phyloP scores from a whole-genome alignment of 1,284 basidiomycete genomes.

The Trametes sp. region DNA sequence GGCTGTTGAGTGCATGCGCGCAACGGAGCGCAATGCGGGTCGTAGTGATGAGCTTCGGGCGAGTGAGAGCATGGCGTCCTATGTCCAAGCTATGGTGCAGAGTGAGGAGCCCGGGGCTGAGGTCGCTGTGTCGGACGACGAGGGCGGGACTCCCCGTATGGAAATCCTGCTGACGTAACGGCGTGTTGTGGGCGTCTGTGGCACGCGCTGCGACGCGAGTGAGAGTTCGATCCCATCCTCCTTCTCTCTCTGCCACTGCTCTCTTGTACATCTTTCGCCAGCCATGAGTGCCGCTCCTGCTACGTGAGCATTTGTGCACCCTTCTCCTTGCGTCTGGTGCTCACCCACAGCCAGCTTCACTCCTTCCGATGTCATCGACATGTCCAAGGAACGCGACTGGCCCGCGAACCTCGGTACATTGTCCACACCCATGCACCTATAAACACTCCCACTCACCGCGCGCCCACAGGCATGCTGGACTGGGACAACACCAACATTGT shows the following conservation, averaged over 20 bases:
- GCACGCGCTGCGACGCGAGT: constrained; percentile 1
- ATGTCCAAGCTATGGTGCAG: neutral
- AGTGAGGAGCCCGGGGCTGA: neutral
- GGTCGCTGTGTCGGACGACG: constrained; percentile 9
- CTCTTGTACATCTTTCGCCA: neutral
- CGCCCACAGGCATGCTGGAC: constrained; percentile 68
- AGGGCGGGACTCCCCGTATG: constrained; percentile 10
- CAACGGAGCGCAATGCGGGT: constrained; percentile 1
- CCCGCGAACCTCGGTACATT: constrained; percentile 63
- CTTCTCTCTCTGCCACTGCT: neutral
- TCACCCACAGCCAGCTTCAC: constrained; percentile 56
- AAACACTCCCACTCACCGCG: neutral
- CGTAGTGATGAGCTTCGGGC: neutral
- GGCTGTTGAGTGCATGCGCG: constrained; percentile 23
- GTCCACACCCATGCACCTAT: neutral
- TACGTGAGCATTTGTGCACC: neutral
- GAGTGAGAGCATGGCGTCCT: constrained; percentile 10
- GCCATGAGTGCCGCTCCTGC: constrained; percentile 12
- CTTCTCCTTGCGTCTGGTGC: neutral
- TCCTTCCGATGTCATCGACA: constrained; percentile 60
- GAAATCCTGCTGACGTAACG: constrained; percentile 12
- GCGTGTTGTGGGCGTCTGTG: neutral
- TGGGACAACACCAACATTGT: constrained; percentile 77
- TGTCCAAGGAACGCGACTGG: constrained; percentile 75
- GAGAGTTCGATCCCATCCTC: neutral